Evolutionary conservation across 345 rosid species (phyloP).

Genomic region (Melaleuca quinquenervia): DNA sequence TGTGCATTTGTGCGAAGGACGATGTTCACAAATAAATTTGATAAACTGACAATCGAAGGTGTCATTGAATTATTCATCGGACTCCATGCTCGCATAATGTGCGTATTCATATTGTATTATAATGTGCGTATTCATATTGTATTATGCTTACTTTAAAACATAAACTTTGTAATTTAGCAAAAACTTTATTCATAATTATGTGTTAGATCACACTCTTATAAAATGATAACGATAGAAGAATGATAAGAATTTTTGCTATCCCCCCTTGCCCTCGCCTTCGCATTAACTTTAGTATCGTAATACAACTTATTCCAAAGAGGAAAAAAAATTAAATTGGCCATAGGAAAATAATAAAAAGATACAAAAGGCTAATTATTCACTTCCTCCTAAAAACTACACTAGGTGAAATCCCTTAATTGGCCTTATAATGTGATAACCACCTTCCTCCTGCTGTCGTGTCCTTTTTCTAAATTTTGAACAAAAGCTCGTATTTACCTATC

Average conservation of each 20-base stretch:
- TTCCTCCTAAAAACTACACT: background rate
- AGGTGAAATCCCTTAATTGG: background rate
- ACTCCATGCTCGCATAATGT: too few relatives aligned
- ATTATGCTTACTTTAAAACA: background rate
- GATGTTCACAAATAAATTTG: background rate
- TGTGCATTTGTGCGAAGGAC: background rate
- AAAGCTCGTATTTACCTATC: background rate
- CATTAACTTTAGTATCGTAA: background rate
- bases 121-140: background rate
- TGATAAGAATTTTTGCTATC: background rate
- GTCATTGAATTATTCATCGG: background rate
- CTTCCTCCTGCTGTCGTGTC: background rate
- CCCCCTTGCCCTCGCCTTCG: background rate
- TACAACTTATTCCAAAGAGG: too few relatives aligned
- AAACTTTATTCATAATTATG: too few relatives aligned
- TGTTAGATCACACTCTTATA: rapidly evolving
- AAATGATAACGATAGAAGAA: background rate
- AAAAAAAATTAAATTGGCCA: background rate
- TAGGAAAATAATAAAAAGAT: background rate
- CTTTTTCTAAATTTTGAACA: background rate
- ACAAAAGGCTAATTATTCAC: background rate
- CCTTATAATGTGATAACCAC: background rate
- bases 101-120: background rate
- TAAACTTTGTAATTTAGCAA: too few relatives aligned
- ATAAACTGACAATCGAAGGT: background rate